Conservation (phyloP, 768 basidiomycete species). For the Lactarius trivialis region DNA sequence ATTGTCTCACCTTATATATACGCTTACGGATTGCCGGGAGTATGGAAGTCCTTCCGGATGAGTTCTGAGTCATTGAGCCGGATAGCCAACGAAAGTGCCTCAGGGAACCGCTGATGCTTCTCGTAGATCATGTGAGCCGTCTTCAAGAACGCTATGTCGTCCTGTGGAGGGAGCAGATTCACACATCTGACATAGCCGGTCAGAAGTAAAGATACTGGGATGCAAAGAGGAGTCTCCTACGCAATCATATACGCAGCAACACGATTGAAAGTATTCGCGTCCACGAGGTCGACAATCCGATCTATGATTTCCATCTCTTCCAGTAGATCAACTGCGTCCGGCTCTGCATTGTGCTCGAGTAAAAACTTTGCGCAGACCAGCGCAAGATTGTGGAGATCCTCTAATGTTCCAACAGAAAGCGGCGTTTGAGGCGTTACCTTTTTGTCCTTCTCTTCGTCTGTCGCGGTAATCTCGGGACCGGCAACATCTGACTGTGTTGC, state of each 20-base stretch:
- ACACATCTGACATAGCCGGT: constrained; percentile 54
- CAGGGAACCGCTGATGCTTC: constrained; percentile 80
- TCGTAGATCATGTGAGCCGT: constrained; percentile 88
- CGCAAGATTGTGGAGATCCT: constrained; percentile 71
- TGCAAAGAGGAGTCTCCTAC: constrained; percentile 36
- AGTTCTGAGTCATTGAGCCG: constrained; percentile 74
- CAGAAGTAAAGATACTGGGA: background rate
- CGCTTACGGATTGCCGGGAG: constrained; percentile 80
- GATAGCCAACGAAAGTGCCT: constrained; percentile 83
- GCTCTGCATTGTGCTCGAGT: constrained; percentile 91
- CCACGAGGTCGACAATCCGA: constrained; percentile 69
- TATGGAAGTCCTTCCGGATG: constrained; percentile 81
- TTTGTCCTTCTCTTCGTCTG: constrained; percentile 27
- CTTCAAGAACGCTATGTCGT: constrained; percentile 82
- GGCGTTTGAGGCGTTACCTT: constrained; percentile 27
- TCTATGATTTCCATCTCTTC: constrained; percentile 90
- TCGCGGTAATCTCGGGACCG: constrained; percentile 26
- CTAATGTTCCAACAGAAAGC: constrained; percentile 50
- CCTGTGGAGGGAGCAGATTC: constrained; percentile 84
- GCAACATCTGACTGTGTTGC: constrained; percentile 17
- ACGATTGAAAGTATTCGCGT: constrained; percentile 79
- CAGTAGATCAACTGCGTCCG: constrained; percentile 93
- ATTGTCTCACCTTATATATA: background rate
- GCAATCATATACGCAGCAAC: constrained; percentile 97
- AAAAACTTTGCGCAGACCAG: constrained; percentile 86